Evolutionary conservation across 1,284 basidiomycete species (phyloP).

Genomic region (Fistulina hepatica): DNA sequence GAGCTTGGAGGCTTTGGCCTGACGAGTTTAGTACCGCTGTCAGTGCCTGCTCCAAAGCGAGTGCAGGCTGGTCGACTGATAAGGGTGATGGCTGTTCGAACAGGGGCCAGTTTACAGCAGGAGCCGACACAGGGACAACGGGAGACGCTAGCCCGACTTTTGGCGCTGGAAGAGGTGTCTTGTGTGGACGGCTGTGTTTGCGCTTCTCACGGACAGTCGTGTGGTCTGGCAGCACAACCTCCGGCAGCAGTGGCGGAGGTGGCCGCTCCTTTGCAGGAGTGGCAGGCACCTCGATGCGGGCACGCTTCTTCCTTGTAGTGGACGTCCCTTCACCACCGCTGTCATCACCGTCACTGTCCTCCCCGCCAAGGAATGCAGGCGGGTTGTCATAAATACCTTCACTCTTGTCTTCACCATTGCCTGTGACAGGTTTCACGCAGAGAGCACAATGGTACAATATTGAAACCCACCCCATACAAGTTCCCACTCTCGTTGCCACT

Average conservation of each 20-base stretch:
- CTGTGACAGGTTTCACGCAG: too few relatives aligned
- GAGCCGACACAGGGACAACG: conserved; percentile 6
- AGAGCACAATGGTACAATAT: too few relatives aligned
- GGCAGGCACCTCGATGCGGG: conserved; percentile 17
- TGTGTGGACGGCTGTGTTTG: conserved; percentile 65
- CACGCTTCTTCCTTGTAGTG: conserved; percentile 16
- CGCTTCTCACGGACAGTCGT: conserved; percentile 51
- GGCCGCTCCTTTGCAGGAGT: conserved; percentile 24
- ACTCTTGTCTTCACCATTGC: conserved; percentile 26
- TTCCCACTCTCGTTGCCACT: conserved; percentile 68
- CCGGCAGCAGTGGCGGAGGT: conserved; percentile 18
- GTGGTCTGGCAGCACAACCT: conserved; percentile 9
- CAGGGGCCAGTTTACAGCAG: conserved; percentile 11
- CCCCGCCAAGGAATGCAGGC: conserved; percentile 29
- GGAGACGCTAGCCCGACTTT: conserved; percentile 6
- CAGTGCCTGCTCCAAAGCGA: too few relatives aligned
- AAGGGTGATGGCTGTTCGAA: too few relatives aligned
- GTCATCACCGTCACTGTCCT: conserved; percentile 44
- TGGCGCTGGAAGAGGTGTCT: conserved; percentile 17
- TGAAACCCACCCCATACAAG: conserved; percentile 54
- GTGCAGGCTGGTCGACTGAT: too few relatives aligned
- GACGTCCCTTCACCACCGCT: conserved; percentile 42
- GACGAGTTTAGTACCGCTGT: background rate
- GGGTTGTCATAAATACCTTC: conserved; percentile 28
- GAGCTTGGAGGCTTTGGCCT: conserved; percentile 8